Base-by-base conservation (phyloP, 495 filamentous ascomycete genomes). In the Penicillium egyptiacum region DNA sequence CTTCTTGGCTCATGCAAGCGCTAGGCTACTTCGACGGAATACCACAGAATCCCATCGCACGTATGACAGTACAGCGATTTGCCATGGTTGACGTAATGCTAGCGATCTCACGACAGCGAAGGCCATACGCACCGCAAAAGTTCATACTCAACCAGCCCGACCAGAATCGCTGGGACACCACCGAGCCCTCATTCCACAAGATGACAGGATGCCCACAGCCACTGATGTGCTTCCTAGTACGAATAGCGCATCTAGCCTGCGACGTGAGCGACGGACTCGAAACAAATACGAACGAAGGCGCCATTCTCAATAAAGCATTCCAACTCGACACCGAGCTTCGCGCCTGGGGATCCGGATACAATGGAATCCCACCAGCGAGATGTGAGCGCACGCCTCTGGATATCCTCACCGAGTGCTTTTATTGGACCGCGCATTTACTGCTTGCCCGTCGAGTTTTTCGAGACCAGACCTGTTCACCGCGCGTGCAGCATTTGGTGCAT, bases 191-290 rank as follows among this genome's bases (percentile, higher is more conserved):
- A 5, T 69, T 69, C 39, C 61, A 67, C 53, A 62, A 67, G 35
- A 69, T 67, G 66, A 69, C 66, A 5, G 66, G 66, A 4, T 69
- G 64, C 54, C 66, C 64, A 11, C 66, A 69, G 52, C 66, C 66
- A 16, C 44, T 69, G 5, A 67, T 69, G 64, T 69, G 66, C 37
- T 65, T 63, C 31, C 41, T 69, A 1, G 66, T 65, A 8, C 41
- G 59, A 26, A 63, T 67, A 11, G 53, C 64, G 0, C 64, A 69
- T 41, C 43, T 69, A 9, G 64, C 66, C n/a, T 69, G 64, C 35
- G 64, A 69, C 11, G 47, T 69, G 37, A 55, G 61, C 14, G 55
- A 69, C 4, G n/a, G 35, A 2, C 33, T 58, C 8, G 55, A 60
- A 19, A 22, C 33, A 2, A 16, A 28, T 1, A 31, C n/a, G 2